These are phyloP conservation scores for Cladosporium halotolerans DNA, from an alignment of 2,329 filamentous ascomycete species.

Conservation along the genomic window DNA sequence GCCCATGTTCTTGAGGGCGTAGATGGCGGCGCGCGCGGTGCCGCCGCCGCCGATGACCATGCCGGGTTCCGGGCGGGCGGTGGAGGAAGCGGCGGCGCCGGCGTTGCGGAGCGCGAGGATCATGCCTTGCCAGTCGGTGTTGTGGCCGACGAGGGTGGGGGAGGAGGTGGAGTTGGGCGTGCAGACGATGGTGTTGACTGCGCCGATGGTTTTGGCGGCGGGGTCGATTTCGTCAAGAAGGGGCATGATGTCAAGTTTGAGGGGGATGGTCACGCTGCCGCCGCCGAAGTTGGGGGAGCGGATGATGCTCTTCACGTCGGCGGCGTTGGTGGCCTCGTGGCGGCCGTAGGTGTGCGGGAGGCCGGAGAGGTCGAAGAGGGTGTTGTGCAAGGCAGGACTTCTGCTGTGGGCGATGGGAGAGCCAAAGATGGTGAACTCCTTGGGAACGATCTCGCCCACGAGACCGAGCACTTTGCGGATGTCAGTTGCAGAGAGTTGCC, in stretches of 20 bases:
- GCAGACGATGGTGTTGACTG: constrained; percentile 87
- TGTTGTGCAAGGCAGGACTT: constrained; percentile 85
- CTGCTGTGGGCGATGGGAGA: constrained; percentile 75
- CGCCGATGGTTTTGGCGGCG: constrained; percentile 76
- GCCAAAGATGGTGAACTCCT: constrained; percentile 81
- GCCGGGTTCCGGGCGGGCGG: constrained; percentile 46
- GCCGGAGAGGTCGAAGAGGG: constrained; percentile 67
- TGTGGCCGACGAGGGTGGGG: constrained; percentile 65
- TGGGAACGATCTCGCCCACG: constrained; percentile 69
- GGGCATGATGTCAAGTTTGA: constrained; percentile 82
- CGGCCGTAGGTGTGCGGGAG: constrained; percentile 77
- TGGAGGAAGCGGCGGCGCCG: constrained; percentile 44
- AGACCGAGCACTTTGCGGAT: constrained; percentile 74
- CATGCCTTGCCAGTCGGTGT: constrained; percentile 96
- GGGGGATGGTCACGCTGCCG: constrained; percentile 88
- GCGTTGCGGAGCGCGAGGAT: constrained; percentile 66
- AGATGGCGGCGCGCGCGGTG: constrained; percentile 86
- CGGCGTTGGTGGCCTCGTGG: constrained; percentile 64
- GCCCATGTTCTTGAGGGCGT: constrained; percentile 74
- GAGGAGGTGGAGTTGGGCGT: constrained; percentile 21
- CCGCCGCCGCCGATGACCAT: constrained; percentile 88
- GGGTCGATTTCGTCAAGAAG: constrained; percentile 73
- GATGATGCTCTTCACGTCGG: constrained; percentile 60
- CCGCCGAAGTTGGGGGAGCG: constrained; percentile 73
- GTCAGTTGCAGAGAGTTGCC: constrained; percentile 83